phyloP scores from a whole-genome alignment of 163 green algal genomes.

The Smithsoniella earleae region DNA sequence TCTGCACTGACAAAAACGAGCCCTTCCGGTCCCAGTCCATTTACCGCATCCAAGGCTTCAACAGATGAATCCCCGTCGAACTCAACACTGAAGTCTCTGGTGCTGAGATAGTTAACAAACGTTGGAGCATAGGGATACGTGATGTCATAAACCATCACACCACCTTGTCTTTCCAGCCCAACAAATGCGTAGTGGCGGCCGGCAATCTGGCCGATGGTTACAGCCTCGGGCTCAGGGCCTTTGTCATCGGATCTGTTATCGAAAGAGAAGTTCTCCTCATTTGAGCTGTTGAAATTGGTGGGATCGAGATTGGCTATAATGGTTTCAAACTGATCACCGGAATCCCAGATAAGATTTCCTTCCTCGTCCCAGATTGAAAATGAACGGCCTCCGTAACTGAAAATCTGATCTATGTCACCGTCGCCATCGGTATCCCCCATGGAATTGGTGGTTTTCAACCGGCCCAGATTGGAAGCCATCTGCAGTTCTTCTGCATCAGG shows the following conservation, averaged over 20 bases:
- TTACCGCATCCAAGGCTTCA: too few species aligned
- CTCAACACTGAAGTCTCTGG: too few species aligned
- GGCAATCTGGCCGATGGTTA: constrained; percentile 31
- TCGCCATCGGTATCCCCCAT: not conserved
- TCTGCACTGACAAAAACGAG: too few species aligned
- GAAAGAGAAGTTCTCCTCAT: too few species aligned
- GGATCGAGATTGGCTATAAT: constrained; percentile 13
- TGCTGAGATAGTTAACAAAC: too few species aligned
- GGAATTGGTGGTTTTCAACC: constrained; percentile 16
- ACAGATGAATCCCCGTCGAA: too few species aligned
- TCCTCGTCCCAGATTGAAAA: constrained; percentile 30
- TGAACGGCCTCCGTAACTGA: constrained; percentile 33
- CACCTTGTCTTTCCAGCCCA: constrained; percentile 32
- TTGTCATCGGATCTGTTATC: not conserved
- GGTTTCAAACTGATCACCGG: constrained; percentile 29
- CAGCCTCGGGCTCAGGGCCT: constrained; percentile 32
- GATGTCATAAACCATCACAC: constrained; percentile 35
- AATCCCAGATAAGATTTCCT: constrained; percentile 30
- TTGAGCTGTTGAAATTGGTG: too few species aligned
- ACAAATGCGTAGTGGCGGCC: constrained; percentile 29
- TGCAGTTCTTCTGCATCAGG: not conserved
- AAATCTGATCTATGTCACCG: constrained; percentile 29
- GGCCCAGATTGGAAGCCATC: constrained; percentile 31
- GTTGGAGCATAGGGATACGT: too few species aligned
- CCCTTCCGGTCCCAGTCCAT: too few species aligned